Conservation (phyloP, 2,329 filamentous ascomycete genomes). For the Xylaria sp. region DNA sequence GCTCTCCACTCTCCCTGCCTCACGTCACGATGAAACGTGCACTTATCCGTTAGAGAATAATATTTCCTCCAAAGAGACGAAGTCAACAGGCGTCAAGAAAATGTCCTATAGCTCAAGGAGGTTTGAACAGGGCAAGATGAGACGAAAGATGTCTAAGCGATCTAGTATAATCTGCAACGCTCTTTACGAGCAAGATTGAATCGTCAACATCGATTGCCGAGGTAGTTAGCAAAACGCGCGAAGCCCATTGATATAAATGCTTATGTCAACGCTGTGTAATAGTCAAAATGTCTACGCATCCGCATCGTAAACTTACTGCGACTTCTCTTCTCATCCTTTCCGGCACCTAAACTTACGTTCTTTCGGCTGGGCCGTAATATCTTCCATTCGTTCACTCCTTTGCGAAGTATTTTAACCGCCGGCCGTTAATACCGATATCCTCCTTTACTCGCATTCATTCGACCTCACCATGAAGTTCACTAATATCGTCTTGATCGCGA, state of each 20-base stretch:
- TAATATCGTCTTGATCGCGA: conserved; percentile 30
- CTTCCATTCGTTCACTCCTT: background rate
- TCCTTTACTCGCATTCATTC: background rate
- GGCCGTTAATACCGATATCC: background rate
- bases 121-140: conserved; percentile 5
- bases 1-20: conserved; percentile 13
- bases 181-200: background rate
- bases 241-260: background rate
- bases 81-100: background rate
- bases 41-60: conserved; percentile 1
- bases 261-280: background rate
- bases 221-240: background rate
- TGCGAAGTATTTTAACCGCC: background rate
- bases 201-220: background rate
- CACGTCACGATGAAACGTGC: conserved; percentile 5
- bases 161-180: background rate
- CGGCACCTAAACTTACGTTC: background rate
- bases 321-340: background rate
- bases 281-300: background rate
- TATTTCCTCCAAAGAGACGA: conserved; percentile 7
- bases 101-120: background rate
- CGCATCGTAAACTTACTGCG: background rate
- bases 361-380: conserved; percentile 12
- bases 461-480: conserved; percentile 33
- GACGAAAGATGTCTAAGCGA: background rate